Percentiles rank a stretch among this genome's conserved stretches.
These are phyloP conservation scores for Ceratobasidium sp. DNA, from an alignment of 1,284 basidiomycete species.

Conservation along the genomic window DNA sequence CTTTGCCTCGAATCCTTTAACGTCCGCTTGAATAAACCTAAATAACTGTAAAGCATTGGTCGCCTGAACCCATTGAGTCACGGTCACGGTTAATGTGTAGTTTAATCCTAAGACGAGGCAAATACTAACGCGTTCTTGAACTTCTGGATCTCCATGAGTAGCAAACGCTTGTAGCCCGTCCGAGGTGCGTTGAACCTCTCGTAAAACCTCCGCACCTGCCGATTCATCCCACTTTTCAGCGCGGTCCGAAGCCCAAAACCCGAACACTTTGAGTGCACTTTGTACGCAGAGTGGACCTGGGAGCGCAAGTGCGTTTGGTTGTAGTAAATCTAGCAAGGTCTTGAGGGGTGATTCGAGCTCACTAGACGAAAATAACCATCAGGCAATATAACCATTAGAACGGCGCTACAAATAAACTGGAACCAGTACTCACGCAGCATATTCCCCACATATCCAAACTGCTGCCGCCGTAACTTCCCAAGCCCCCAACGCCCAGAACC, in stretches of 20 bases:
- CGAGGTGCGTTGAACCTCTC: constrained; percentile 69
- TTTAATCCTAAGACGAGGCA: background rate
- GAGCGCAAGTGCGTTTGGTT: constrained; percentile 56
- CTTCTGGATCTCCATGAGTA: constrained; percentile 80
- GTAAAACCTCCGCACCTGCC: constrained; percentile 72
- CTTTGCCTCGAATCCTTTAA: constrained; percentile 68
- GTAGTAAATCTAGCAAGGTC: constrained; percentile 76
- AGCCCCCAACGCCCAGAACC: constrained; percentile 66
- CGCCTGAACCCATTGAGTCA: constrained; percentile 66
- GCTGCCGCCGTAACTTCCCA: constrained; percentile 90
- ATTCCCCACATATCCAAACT: constrained; percentile 96
- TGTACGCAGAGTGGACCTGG: constrained; percentile 75
- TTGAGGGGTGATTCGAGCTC: constrained; percentile 80
- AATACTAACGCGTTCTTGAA: constrained; percentile 89
- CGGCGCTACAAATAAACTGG: background rate
- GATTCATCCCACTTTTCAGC: constrained; percentile 83
- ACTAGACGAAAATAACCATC: constrained; percentile 58
- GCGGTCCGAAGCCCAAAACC: constrained; percentile 81
- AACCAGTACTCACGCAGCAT: constrained; percentile 73
- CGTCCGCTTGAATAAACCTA: constrained; percentile 83
- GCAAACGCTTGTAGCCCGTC: constrained; percentile 66
- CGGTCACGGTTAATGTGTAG: background rate
- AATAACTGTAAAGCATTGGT: constrained; percentile 86
- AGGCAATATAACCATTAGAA: background rate
- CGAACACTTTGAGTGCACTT: constrained; percentile 89